Evolutionary conservation across 768 basidiomycete species (phyloP), one percentile per base, ranked within the genome.

Genomic region (Tephrocybe sp.): DNA sequence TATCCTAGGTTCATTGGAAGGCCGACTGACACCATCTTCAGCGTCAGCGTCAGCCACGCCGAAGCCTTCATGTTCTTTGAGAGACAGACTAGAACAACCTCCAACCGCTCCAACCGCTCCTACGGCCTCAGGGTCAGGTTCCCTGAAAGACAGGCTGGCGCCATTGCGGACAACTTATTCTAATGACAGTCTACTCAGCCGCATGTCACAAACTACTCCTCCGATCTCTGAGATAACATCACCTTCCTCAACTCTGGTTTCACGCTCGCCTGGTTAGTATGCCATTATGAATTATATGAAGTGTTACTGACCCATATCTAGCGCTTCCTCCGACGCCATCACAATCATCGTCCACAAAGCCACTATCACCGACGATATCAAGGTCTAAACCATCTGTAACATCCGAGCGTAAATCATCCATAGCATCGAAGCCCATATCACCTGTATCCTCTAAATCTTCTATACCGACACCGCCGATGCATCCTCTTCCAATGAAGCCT

Each of bases 401-500:
- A 19, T 12, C 32, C n/a, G 33, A 41, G 33, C 35, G 4, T 4
- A 42, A 51, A 43, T 33, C 17, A n/a, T 33, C 33, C 14, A n/a
- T 23, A 40, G 32, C 20, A 19, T 12, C 32, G 12, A 40, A 49
- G 33, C 11, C 40, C n/a, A 42, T 34, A 35, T 49, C 58, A 39
- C 20, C 58, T 44, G 32, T 48, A 39, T 13, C 52, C 34, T 14
- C 53, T 40, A 20, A 39, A 43, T 35, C 51, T 16, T 26, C 26
- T 26, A 36, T 51, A 47, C 26, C 49, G 3, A 49, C 49, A 41
- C 51, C 60, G 4, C 51, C 40, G 14, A 63, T 32, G 45, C 74
- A 62, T 55, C 70, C 58, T 41, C 64, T 63, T 53, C 78, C 60
- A 35, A 65, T 60, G 7, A 69, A 68, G 58, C 68, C 68, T 39